phyloP scores from a whole-genome alignment of 805 yeast species.

The Candida peoriensis region DNA sequence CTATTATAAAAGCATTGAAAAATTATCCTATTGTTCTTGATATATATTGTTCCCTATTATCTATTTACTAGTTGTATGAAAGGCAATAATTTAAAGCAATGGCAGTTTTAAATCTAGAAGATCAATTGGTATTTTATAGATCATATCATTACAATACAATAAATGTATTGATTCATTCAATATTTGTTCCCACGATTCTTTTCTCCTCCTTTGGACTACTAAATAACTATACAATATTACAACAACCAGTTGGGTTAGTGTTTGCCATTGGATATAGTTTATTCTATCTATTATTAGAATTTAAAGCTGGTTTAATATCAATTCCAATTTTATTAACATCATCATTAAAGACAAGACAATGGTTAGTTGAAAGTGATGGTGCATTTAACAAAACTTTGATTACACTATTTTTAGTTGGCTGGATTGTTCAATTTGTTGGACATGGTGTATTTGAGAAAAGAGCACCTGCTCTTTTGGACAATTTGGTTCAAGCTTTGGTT shows the following conservation, averaged over 20 bases:
- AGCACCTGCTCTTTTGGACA: conserved; percentile 86
- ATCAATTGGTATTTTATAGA: conserved; percentile 56
- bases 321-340: conserved; percentile 32
- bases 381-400: conserved; percentile 9
- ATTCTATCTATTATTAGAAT: conserved; percentile 59
- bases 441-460: conserved; percentile 78
- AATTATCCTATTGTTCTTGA: no score
- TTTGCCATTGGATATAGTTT: conserved; percentile 43
- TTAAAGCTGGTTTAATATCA: conserved; percentile 41
- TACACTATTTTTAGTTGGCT: conserved; percentile 45
- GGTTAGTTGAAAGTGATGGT: conserved; percentile 18
- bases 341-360: conserved; percentile 22
- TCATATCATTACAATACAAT: conserved; percentile 44
- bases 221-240: conserved; percentile 24
- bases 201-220: conserved; percentile 44
- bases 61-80: no score
- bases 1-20: no score
- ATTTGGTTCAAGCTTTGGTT: conserved; percentile 76
- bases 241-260: conserved; percentile 42
- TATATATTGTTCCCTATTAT: no score
- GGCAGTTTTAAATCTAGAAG: conserved; percentile 17
- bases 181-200: conserved; percentile 77
- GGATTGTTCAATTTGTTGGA: conserved; percentile 86
- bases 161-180: conserved; percentile 72
- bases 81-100: conserved; percentile 2